Base-by-base conservation (phyloP, 2,329 filamentous ascomycete genomes). In the Trichoderma sp. region DNA sequence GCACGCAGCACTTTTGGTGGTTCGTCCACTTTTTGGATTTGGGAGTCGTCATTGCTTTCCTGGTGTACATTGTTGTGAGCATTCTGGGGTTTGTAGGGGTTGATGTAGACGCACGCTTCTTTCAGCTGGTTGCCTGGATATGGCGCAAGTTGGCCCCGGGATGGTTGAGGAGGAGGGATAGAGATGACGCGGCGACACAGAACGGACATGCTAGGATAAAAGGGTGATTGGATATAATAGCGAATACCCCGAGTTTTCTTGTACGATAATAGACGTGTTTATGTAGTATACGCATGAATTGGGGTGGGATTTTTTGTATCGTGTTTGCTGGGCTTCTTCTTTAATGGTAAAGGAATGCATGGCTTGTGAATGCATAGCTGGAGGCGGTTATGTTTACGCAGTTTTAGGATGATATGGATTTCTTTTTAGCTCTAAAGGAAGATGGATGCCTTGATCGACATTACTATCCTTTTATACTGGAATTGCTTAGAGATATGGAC, bases 1-100 rank as follows among this genome's bases (percentile, higher is more conserved):
- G 97, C 0, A 91, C 92, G 29, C 96, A 98, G 87, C 95, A 98
- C 85, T 89, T 95, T 71, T 99, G 97, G 97, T 99, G 97, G 97
- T 88, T 90, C 5, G 91, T 97, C 6, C 95, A 98, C 86, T 88
- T 95, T 63, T 76, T 95, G 41, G 92, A 95, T 81, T 78, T 95
- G 8, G 80, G 87, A 74, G 83, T 85, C 2, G 50, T 87, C 2
- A 63, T 85, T 6, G 81, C 80, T 16, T 76, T 82, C 0, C 24
- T 82, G 3, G 66, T 80, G 38, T 84, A 83, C 74, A 68, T 76
- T 1, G 71, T 79, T 1, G 77, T 83, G 3, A 74, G 75, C 4
- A 76, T 77, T 8, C 75, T 85, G 50, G 80, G 81, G 24, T 77
- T 77, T 0, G 77, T 59, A 0, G 85, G 85, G 2, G 77, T 86